A percentile compares a stretch with the other conserved stretches of the same genome.
phyloP scores from a whole-genome alignment of 73 alveolate species.

The Paramecium sexaurelia region DNA sequence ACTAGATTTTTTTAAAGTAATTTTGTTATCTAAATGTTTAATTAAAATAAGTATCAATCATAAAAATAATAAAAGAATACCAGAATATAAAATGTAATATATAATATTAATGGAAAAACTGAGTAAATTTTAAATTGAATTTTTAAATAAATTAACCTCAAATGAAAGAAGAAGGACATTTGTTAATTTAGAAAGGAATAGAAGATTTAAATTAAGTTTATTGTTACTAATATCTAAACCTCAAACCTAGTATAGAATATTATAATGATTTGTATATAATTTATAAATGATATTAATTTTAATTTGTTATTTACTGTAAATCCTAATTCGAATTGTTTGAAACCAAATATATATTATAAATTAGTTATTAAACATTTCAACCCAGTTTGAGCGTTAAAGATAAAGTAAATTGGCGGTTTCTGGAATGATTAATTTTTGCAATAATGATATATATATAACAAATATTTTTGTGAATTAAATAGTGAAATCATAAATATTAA shows the following conservation, averaged over 20 bases:
- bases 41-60: neutral
- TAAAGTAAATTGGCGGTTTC: no score
- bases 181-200: neutral
- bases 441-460: no score
- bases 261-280: slow-evolving; percentile 37
- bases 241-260: neutral
- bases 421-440: no score
- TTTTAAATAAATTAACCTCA: neutral
- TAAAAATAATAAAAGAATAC: slow-evolving; percentile 11
- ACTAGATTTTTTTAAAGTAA: slow-evolving; percentile 13
- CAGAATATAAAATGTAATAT: neutral
- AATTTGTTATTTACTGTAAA: neutral
- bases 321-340: neutral
- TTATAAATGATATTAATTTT: slow-evolving; percentile 22
- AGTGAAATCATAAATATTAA: neutral
- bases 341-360: neutral
- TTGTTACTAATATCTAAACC: slow-evolving; percentile 14
- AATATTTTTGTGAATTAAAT: no score
- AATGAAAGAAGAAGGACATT: slow-evolving; percentile 37
- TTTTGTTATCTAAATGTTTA: neutral
- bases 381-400: no score
- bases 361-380: no score
- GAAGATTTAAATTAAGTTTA: slow-evolving; percentile 30
- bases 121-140: neutral
- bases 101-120: slow-evolving; percentile 9